Conservation (phyloP, 1,139 yeast species). For the Yamadazyma triangularis region DNA sequence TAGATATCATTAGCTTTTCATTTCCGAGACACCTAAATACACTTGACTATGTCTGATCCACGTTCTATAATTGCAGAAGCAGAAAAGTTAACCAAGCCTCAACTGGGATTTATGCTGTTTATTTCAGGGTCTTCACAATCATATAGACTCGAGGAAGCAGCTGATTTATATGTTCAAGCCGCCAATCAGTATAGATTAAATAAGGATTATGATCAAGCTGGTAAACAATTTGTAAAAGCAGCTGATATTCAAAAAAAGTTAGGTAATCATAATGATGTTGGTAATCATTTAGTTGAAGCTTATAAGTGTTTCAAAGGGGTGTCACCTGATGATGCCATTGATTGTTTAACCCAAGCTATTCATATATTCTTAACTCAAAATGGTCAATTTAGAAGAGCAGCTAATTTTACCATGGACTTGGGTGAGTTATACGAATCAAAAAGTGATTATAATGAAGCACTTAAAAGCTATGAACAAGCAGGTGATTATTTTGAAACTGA, state of each 20-base stretch:
- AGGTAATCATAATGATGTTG: constrained; percentile 84
- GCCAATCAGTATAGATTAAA: constrained; percentile 80
- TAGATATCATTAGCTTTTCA: too few relatives aligned
- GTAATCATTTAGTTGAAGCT: constrained; percentile 86
- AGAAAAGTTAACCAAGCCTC: constrained; percentile 51
- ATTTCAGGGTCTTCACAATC: constrained; percentile 67
- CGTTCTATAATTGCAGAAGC: constrained; percentile 39
- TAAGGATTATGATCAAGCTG: constrained; percentile 71
- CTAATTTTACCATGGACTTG: constrained; percentile 86
- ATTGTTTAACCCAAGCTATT: constrained; percentile 72
- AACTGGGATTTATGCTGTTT: constrained; percentile 67
- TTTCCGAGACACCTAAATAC: too few relatives aligned
- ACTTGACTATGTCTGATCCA: constrained; percentile 32
- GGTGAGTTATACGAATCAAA: constrained; percentile 80
- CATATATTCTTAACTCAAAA: constrained; percentile 73
- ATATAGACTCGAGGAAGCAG: constrained; percentile 80
- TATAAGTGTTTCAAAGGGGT: constrained; percentile 78
- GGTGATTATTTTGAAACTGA: constrained; percentile 96
- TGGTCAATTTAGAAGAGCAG: constrained; percentile 96
- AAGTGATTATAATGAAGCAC: constrained; percentile 64
- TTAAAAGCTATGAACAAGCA: constrained; percentile 81
- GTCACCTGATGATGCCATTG: constrained; percentile 73
- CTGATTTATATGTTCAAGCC: constrained; percentile 85
- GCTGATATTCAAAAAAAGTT: constrained; percentile 75
- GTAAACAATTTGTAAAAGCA: constrained; percentile 79